These are phyloP conservation scores for Tuber magnatum DNA, from an alignment of 495 filamentous ascomycete genomes.

Conservation along the genomic window DNA sequence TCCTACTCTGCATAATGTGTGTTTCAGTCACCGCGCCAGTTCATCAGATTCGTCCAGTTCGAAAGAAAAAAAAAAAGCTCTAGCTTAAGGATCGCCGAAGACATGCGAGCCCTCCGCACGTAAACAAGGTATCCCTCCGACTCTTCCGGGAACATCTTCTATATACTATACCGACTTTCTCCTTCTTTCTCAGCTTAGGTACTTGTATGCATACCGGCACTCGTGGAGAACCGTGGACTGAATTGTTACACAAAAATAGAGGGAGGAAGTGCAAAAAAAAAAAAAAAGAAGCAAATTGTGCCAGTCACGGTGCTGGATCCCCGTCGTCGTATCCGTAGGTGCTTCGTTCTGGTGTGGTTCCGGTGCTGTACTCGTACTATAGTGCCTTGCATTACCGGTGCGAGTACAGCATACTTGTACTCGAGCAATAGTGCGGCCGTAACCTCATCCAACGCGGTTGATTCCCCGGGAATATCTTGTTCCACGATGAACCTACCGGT, in stretches of 20 bases:
- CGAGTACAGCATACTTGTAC: background rate
- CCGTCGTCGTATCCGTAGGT: background rate
- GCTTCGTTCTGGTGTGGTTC: background rate
- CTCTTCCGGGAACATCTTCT: background rate
- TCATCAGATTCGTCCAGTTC: background rate
- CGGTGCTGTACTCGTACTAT: background rate
- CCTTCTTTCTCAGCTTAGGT: background rate
- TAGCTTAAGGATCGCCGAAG: background rate
- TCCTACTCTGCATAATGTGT: background rate
- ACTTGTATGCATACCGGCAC: background rate
- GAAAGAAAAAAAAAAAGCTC: background rate
- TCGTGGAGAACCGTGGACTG: background rate
- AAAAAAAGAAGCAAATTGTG: background rate
- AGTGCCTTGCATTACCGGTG: background rate
- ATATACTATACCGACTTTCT: background rate
- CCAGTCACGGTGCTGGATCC: background rate
- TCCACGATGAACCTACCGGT: background rate
- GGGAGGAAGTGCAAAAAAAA: background rate
- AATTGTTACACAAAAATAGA: background rate
- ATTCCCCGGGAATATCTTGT: constrained; percentile 4
- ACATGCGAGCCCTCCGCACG: background rate
- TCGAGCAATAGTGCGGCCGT: background rate
- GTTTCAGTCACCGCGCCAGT: background rate
- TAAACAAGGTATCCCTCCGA: background rate
- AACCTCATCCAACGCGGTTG: background rate